phyloP scores from a whole-genome alignment of 2,329 filamentous ascomycete genomes.

The Ciborinia camelliae region DNA sequence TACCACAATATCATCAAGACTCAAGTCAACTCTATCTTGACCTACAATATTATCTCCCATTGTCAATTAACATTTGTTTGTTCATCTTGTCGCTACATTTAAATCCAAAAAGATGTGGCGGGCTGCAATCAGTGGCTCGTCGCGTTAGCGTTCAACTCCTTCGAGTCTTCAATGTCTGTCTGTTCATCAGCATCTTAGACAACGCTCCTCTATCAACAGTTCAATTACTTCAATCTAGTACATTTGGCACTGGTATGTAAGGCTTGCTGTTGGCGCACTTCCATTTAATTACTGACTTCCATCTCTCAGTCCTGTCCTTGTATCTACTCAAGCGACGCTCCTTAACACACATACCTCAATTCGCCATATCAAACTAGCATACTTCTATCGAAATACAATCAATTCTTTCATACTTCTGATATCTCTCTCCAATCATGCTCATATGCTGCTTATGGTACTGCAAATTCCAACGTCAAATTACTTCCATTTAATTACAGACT shows the following conservation, averaged over 20 bases:
- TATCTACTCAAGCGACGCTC: background rate
- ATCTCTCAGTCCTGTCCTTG: background rate
- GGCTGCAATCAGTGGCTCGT: background rate
- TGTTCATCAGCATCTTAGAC: background rate
- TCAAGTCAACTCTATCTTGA: background rate
- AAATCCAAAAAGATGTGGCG: too few species aligned
- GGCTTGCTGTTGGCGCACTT: background rate
- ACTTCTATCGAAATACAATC: background rate
- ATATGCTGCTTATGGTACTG: too few species aligned
- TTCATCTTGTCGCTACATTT: background rate
- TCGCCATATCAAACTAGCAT: background rate
- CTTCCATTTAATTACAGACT: too few species aligned
- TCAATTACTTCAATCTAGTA: background rate
- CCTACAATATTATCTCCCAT: background rate
- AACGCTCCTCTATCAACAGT: background rate
- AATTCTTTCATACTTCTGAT: background rate
- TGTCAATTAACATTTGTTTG: background rate
- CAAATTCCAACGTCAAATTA: too few species aligned
- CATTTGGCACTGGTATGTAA: background rate
- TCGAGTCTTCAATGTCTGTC: background rate
- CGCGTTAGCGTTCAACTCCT: background rate
- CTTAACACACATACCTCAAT: background rate
- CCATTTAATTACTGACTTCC: background rate
- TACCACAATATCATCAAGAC: background rate
- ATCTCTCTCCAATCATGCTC: background rate